These are phyloP conservation scores for Mycena galericulata DNA, from an alignment of 768 basidiomycete genomes.

Conservation along the genomic window DNA sequence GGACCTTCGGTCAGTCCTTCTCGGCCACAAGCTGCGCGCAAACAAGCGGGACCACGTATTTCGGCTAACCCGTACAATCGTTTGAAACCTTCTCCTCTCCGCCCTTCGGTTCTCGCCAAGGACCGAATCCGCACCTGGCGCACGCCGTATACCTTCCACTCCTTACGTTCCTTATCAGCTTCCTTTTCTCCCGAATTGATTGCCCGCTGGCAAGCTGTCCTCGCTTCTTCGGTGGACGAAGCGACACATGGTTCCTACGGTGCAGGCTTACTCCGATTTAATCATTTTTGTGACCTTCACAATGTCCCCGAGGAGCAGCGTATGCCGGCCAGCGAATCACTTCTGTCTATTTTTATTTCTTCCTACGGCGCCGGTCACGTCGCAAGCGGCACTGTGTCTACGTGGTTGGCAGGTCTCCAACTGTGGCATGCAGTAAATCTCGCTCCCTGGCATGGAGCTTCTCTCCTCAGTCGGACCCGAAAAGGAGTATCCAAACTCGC, in stretches of 20 bases:
- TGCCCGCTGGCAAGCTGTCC: conserved; percentile 13
- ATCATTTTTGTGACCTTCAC: conserved; percentile 49
- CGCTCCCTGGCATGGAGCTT: too few relatives aligned
- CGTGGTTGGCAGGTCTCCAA: too few relatives aligned
- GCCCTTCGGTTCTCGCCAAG: neutral
- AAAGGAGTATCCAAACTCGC: conserved; percentile 6
- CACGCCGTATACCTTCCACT: conserved; percentile 11
- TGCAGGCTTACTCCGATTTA: conserved; percentile 47
- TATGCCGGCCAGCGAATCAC: conserved; percentile 42
- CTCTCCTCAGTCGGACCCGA: neutral
- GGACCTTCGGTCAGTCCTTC: conserved; percentile 19
- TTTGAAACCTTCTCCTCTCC: conserved; percentile 9
- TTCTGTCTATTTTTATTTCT: too few relatives aligned
- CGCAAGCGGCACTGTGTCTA: too few relatives aligned
- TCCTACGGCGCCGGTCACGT: too few relatives aligned
- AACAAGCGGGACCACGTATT: conserved; percentile 7
- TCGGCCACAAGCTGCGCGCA: conserved; percentile 17
- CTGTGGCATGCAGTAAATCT: too few relatives aligned
- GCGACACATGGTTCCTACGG: conserved; percentile 42
- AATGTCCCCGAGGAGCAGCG: conserved; percentile 38
- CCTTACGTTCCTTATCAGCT: neutral
- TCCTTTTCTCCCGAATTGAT: conserved; percentile 15
- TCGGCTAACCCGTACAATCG: conserved; percentile 15
- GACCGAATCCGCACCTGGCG: conserved; percentile 5
- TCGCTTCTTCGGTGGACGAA: conserved; percentile 27